phyloP scores from a whole-genome alignment of 1,284 basidiomycete species.

The Ceratobasidium sp. region DNA sequence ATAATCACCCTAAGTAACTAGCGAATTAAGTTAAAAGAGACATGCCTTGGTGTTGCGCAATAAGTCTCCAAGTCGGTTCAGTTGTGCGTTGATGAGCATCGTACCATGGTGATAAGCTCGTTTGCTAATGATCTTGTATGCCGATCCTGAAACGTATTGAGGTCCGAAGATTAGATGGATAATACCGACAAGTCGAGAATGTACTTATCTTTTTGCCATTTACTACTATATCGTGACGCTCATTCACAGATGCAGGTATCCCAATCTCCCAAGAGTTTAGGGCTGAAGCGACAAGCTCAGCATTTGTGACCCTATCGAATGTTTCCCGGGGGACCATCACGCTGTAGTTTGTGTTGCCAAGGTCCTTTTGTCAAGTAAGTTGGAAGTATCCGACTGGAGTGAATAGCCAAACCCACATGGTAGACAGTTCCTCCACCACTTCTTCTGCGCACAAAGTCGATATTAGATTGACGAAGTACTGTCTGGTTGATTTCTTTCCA shows the following conservation, averaged over 20 bases:
- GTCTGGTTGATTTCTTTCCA: conserved; percentile 94
- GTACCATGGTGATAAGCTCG: conserved; percentile 98
- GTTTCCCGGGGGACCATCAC: conserved; percentile 84
- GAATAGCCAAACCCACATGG: conserved; percentile 70
- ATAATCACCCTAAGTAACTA: conserved; percentile 20
- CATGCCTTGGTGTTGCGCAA: conserved; percentile 75
- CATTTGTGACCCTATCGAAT: conserved; percentile 85
- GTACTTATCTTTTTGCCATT: conserved; percentile 83
- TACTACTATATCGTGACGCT: conserved; percentile 89
- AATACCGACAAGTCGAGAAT: conserved; percentile 8
- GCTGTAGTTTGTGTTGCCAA: conserved; percentile 97
- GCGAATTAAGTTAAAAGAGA: background rate
- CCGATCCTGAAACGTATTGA: conserved; percentile 90
- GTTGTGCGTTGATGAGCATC: conserved; percentile 90
- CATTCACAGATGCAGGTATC: conserved; percentile 80
- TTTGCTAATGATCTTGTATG: conserved; percentile 92
- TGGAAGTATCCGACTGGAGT: background rate
- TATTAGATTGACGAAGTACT: conserved; percentile 58
- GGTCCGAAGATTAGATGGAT: conserved; percentile 39
- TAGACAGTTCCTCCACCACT: conserved; percentile 99
- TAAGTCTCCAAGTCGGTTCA: conserved; percentile 74
- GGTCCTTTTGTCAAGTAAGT: conserved; percentile 66
- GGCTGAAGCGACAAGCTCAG: conserved; percentile 79
- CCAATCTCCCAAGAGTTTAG: conserved; percentile 68
- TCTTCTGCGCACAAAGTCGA: conserved; percentile 85